phyloP scores from a whole-genome alignment of 1,284 basidiomycete genomes.

The Amylostereum areolatum region DNA sequence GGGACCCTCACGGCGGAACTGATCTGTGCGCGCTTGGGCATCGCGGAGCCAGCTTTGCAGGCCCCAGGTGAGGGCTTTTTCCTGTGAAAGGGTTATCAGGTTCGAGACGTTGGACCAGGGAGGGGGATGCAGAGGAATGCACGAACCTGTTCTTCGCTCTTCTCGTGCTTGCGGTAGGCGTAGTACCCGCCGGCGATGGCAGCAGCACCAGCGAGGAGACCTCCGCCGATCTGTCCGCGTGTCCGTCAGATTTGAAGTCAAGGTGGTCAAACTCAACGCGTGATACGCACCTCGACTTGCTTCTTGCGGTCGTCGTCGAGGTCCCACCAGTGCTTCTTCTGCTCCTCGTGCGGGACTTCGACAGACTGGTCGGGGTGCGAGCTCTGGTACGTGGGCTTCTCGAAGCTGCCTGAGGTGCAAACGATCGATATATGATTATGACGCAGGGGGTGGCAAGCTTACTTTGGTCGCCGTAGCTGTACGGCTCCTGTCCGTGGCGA shows the following conservation, averaged over 20 bases:
- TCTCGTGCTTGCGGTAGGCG: slow-evolving; percentile 51
- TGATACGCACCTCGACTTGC: slow-evolving; percentile 43
- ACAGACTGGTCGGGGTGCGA: slow-evolving; percentile 28
- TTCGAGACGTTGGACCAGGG: background rate
- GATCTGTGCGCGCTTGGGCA: slow-evolving; percentile 44
- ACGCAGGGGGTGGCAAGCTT: no score
- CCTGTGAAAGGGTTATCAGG: slow-evolving; percentile 24
- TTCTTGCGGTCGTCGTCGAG: slow-evolving; percentile 51
- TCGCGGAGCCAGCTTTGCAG: slow-evolving; percentile 52
- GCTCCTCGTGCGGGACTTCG: slow-evolving; percentile 38
- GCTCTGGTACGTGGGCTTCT: slow-evolving; percentile 14
- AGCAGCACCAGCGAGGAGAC: slow-evolving; percentile 47
- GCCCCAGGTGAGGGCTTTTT: slow-evolving; percentile 47
- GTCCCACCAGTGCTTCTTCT: slow-evolving; percentile 53
- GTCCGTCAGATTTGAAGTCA: slow-evolving; percentile 1
- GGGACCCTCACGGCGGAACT: slow-evolving; percentile 40
- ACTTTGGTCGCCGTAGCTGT: slow-evolving; percentile 1
- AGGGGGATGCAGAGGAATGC: background rate
- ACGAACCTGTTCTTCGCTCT: slow-evolving; percentile 51
- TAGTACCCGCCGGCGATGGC: slow-evolving; percentile 44
- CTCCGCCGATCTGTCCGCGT: slow-evolving; percentile 52
- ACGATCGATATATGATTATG: background rate
- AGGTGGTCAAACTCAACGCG: background rate
- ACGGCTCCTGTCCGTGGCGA: slow-evolving; percentile 20
- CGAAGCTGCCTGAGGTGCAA: slow-evolving; percentile 3